Evolutionary conservation across 352 stramenopile genomes (phyloP).

Genomic region (Plasmopara halstedii): DNA sequence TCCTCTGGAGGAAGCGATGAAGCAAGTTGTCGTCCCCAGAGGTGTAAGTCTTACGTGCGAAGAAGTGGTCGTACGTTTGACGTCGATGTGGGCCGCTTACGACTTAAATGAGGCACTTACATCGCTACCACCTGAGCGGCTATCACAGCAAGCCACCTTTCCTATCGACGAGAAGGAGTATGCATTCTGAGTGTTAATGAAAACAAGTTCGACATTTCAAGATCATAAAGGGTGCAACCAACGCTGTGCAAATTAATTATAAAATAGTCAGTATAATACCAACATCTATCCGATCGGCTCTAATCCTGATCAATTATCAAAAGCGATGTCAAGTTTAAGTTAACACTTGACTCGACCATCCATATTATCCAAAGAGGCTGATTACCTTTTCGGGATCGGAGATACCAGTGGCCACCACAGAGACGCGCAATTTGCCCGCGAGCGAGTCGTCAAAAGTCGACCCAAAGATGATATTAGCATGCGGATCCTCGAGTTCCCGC

Average conservation of each 20-base stretch:
- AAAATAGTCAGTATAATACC: constrained; percentile 25
- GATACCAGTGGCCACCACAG: constrained; percentile 83
- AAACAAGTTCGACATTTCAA: too few species aligned
- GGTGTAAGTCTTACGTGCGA: constrained; percentile 53
- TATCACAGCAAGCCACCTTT: constrained; percentile 42
- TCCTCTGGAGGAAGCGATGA: constrained; percentile 66
- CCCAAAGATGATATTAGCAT: constrained; percentile 86
- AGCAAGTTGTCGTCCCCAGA: constrained; percentile 62
- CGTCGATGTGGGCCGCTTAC: constrained; percentile 75
- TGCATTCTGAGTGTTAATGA: constrained; percentile 26
- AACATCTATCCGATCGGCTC: constrained; percentile 17
- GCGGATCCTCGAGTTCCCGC: constrained; percentile 77
- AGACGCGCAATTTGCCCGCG: constrained; percentile 76
- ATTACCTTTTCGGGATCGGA: constrained; percentile 70
- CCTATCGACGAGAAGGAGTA: constrained; percentile 34
- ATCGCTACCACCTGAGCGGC: constrained; percentile 35
- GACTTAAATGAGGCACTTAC: constrained; percentile 49
- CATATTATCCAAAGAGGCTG: too few species aligned
- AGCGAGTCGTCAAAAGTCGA: constrained; percentile 81
- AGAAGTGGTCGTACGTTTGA: constrained; percentile 68
- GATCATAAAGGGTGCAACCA: too few species aligned
- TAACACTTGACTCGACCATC: too few species aligned
- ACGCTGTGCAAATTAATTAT: constrained; percentile 32
- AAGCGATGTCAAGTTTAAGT: constrained; percentile 1
- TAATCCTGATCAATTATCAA: too few species aligned